Evolutionary conservation across 148 eudicot species (phyloP).

Genomic region (Rhododendron ovatum): DNA sequence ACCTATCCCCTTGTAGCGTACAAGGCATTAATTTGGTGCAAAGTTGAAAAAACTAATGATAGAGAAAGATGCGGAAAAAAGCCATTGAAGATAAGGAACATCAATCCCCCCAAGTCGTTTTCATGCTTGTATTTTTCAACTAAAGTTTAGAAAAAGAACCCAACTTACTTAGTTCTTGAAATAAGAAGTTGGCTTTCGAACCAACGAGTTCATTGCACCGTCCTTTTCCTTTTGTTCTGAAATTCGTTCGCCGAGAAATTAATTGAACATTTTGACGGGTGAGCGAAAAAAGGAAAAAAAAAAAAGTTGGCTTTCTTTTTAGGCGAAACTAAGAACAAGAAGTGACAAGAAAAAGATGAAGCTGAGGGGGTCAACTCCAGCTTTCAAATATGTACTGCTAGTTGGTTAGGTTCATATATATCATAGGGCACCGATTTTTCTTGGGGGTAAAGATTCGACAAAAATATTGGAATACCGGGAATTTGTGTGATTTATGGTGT

Average conservation of each 20-base stretch:
- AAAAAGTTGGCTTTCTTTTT: not conserved
- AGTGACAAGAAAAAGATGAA: not conserved
- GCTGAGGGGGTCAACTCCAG: not conserved
- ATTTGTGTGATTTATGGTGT: not conserved
- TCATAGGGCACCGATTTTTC: not conserved
- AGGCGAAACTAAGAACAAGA: not conserved
- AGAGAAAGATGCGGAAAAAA: not conserved
- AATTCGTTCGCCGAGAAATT: no score
- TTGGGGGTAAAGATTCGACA: no score
- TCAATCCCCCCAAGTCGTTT: not conserved
- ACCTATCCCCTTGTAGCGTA: not conserved
- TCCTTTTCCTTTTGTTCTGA: no score
- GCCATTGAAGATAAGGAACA: slow-evolving; percentile 8
- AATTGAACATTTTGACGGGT: no score
- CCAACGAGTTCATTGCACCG: no score
- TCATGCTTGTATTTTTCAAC: not conserved
- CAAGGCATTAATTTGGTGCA: not conserved
- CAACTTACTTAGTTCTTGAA: not conserved
- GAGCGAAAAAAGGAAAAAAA: no score
- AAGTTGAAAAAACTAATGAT: slow-evolving; percentile 5
- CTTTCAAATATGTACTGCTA: not conserved
- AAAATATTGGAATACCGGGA: no score
- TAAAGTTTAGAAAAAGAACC: not conserved
- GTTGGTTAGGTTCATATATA: not conserved
- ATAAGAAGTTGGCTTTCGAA: not conserved